Evolutionary conservation across 345 rosid genomes (phyloP).

Genomic region (Camelina neglecta): DNA sequence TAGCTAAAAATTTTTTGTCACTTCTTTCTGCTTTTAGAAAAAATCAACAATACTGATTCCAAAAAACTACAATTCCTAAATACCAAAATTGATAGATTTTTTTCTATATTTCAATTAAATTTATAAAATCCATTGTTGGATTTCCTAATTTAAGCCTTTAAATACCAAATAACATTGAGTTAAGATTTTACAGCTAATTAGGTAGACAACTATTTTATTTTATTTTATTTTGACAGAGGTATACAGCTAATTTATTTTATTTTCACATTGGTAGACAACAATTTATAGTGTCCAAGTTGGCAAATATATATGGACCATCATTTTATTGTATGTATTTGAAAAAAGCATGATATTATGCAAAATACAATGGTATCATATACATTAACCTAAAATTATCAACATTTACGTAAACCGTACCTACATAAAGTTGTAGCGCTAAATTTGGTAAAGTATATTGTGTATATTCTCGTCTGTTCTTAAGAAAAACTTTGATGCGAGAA

Average conservation of each 20-base stretch:
- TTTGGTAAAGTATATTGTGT: no score
- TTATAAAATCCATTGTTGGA: neutral
- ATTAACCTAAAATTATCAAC: neutral
- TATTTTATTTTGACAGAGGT: neutral
- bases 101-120: neutral
- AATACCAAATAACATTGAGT: neutral
- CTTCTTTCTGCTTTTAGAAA: slow-evolving; percentile 13
- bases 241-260: neutral
- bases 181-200: neutral
- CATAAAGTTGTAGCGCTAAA: neutral
- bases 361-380: neutral
- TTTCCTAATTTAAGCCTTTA: neutral
- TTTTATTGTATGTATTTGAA: neutral
- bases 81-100: neutral
- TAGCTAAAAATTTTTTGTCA: neutral
- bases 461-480: no score
- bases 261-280: neutral
- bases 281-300: neutral
- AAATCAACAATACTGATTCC: no score
- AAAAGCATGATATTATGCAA: neutral
- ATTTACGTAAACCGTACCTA: no score
- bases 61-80: neutral
- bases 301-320: neutral
- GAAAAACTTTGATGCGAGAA: no score
- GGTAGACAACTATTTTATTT: neutral